Conservation (phyloP, 164 flowering plant genomes). For the Cinnamomum chago region DNA sequence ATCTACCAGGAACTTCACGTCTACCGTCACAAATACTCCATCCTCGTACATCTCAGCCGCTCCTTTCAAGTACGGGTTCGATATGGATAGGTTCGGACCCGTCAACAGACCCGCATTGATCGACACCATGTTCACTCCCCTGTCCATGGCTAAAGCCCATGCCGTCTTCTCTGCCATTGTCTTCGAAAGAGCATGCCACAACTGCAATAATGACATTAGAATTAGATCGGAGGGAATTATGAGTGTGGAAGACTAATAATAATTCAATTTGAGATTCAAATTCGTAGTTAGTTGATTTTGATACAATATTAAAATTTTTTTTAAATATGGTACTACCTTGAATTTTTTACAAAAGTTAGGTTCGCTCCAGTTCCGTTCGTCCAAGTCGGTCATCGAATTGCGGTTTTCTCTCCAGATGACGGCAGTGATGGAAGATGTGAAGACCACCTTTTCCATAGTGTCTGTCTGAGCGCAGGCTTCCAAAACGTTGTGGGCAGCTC, state of each 20-base stretch:
- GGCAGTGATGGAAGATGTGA: constrained; percentile 77
- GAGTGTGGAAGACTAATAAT: too few species aligned
- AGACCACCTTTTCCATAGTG: constrained; percentile 69
- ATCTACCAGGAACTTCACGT: constrained; percentile 52
- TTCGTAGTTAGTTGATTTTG: too few species aligned
- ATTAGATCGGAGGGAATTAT: too few species aligned
- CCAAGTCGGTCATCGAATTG: constrained; percentile 26
- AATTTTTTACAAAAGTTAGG: constrained; percentile 51
- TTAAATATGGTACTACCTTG: constrained; percentile 35
- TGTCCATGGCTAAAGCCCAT: constrained; percentile 87
- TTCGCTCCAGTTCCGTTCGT: constrained; percentile 74
- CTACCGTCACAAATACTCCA: constrained; percentile 68
- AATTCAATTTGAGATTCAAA: too few species aligned
- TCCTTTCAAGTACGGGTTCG: constrained; percentile 62
- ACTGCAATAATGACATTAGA: constrained; percentile 22
- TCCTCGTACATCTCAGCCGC: constrained; percentile 86
- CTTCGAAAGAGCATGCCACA: constrained; percentile 83
- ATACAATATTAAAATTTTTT: too few species aligned
- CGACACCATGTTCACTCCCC: constrained; percentile 67
- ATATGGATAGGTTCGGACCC: constrained; percentile 39
- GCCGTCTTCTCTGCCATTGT: constrained; percentile 80
- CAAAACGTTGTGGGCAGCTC: constrained; percentile 82
- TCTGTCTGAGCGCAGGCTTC: constrained; percentile 84
- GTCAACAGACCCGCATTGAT: constrained; percentile 59
- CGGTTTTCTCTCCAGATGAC: constrained; percentile 56